Evolutionary conservation across 73 alveolate genomes (phyloP), one percentile per base, ranked within the genome.

Genomic region (Paramecium sonneborni): DNA sequence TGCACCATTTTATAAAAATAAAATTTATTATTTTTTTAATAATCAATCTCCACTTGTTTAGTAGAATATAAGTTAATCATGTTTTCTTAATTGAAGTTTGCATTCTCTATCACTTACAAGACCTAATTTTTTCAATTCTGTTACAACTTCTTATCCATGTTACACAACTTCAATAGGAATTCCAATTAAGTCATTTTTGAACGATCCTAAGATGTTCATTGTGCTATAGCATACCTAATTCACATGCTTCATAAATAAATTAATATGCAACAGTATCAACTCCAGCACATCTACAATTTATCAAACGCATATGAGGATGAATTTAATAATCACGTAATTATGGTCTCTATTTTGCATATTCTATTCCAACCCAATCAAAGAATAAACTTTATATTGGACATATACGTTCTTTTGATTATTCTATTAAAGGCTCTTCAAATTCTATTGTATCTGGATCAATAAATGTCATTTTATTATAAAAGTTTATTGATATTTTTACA

Each of bases 101-200:
- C 48, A 6, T 39, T 79, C 76, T 24, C 44, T 21, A 79, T 79
- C 90, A 30, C 62, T 26, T 20, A 79, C 90, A 24, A 79, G 43
- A 41, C 90, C 90, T 30, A 43, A n/a, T 44, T 23, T 38, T 21
- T 23, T 79, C 48, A 79, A 23, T 44, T 79, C 90, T 18, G 90
- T 79, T 11, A 43, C 32, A 18, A 79, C 74, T 20, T 79, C 90
- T 15, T 72, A 72, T 43, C 74, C 90, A 9, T 43, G 5, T 79
- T 21, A 3, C 1, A 72, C 86, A 72, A 79, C 44, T 44, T 79
- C 90, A 41, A 79, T 43, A 21, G 90, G 90, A 24, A 79, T 43
- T 26, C 72, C 90, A 5, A 79, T 2, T 12, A 24, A 21, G 28
- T 44, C 41, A 24, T 79, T 79, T 37, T 38, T 72, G 15, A 72